Base-by-base conservation (phyloP, 306 rosid genomes). In the Pyrus bretschneideri region DNA sequence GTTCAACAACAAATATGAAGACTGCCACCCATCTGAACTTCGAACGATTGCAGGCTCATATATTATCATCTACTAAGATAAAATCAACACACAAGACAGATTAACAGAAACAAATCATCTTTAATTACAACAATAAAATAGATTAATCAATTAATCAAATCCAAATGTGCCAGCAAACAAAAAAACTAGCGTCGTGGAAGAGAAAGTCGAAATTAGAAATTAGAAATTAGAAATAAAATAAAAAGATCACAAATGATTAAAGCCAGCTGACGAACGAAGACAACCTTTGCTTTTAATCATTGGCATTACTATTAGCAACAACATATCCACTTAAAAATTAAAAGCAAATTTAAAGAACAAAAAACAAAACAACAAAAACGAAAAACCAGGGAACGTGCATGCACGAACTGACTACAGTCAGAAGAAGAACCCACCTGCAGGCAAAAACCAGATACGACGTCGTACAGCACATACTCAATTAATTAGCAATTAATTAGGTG, bases 401-500 rank as follows among this genome's bases (percentile, higher is more conserved):
- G 13, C 61, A 7, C 0, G 55, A 15, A 55, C 60, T 55, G 9
- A 8, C 60, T 1, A 55, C 25, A 21, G 60, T 55, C 25, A 55
- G 60, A 55, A 55, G 22, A 54, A 54, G 55, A 49, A 49, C 55
- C 25, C 4, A 55, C 25, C 60, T 55, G 60, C 62, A 57, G 13
- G 55, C 1, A 49, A 49, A 49, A 49, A 49, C 8, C 21, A 49
- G 1, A 49, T 15, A 57, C 62, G 62, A n/a, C 14, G 62, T n/a
- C 62, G 62, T 3, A 57, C 29, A 57, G 13, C 62, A 57, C 12
- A 57, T n/a, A n/a, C 29, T 9, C 18, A 17, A 49, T 11, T 51
- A 51, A 13, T 51, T 13, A 15, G 55, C 27, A 57, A n/a, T 10
- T n/a, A 21, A 10, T 11, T 3, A 58, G 91, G 92, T n/a, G 54